Evolutionary conservation across 352 stramenopile species (phyloP).

Genomic region (Phytophthora fragariaefolia): DNA sequence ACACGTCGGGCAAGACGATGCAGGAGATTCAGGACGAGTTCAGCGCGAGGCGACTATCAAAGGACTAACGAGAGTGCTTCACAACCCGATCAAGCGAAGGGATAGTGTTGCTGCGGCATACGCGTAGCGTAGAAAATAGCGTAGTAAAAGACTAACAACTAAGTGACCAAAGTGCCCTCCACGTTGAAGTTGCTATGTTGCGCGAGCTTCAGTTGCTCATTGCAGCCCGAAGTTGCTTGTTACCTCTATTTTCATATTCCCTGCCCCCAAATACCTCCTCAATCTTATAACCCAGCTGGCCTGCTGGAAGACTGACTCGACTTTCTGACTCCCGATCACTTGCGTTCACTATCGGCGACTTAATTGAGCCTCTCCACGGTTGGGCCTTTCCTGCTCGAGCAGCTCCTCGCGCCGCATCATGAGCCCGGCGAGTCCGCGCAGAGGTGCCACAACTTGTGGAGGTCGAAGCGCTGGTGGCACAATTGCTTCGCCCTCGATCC

Average conservation of each 20-base stretch:
- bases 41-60: background rate
- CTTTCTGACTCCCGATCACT: slow-evolving; percentile 21
- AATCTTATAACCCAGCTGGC: slow-evolving; percentile 5
- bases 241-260: background rate
- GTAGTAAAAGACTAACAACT: too few species aligned
- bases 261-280: slow-evolving; percentile 5
- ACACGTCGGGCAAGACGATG: background rate
- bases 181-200: slow-evolving; percentile 23
- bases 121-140: too few species aligned
- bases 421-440: slow-evolving; percentile 6
- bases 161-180: slow-evolving; percentile 34
- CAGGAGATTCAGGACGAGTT: slow-evolving; percentile 1
- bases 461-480: too few species aligned
- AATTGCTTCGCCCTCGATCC: slow-evolving; percentile 4
- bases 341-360: slow-evolving; percentile 15
- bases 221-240: background rate
- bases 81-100: too few species aligned
- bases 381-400: slow-evolving; percentile 15
- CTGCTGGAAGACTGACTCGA: slow-evolving; percentile 14
- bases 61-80: background rate
- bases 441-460: too few species aligned
- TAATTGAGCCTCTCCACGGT: slow-evolving; percentile 39
- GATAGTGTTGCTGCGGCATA: too few species aligned
- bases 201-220: background rate
- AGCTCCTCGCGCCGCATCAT: slow-evolving; percentile 27